Evolutionary conservation across 106 monocot species (phyloP), one percentile per base, ranked within the genome.

Genomic region (Ottelia alismoides): DNA sequence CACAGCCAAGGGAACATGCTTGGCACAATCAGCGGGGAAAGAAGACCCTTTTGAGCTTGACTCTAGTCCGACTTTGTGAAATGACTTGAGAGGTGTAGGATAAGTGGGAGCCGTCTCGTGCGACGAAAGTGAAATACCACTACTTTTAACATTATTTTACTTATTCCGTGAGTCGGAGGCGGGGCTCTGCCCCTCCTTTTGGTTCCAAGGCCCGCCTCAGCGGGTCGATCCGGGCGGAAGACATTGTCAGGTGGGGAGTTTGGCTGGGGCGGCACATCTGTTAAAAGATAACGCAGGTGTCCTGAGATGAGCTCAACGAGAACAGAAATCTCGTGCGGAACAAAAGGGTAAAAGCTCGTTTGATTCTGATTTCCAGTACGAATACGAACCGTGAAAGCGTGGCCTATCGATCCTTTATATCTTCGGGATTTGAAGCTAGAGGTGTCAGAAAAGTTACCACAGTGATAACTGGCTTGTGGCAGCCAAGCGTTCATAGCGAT

Each of bases 381-480:
- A 65, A 65, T 65, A 65, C 54, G 65, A 65, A 65, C 65, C 65
- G 65, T 54, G 65, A 65, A 65, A 65, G 65, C 54, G 65, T 65
- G 65, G 52, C 65, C 65, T 65, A 65, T 65, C 65, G 54, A 65
- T 65, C 65, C 65, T 65, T 65, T 65, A 65, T 52, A 53, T 54
- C 65, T 65, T 65, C 65, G 65, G 54, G 25, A 65, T 65, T 65
- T 65, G 54, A 66, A 66, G 66, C 66, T 66, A 66, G 66, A 66
- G 66, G 66, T 66, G 66, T 66, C 66, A 66, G 66, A 66, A 66
- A 66, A 66, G 66, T 66, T 56, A 81, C 66, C 87, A 78, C 70
- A 78, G 78, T 75, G 82, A 88, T 88, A 81, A 78, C 78, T 82
- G 82, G 82, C 78, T 88, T 88, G 82, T 88, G 87, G 87, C 87